These are phyloP conservation scores for Zoysia matrella DNA, from an alignment of 202 grass and related monocot genomes.

Conservation along the genomic window DNA sequence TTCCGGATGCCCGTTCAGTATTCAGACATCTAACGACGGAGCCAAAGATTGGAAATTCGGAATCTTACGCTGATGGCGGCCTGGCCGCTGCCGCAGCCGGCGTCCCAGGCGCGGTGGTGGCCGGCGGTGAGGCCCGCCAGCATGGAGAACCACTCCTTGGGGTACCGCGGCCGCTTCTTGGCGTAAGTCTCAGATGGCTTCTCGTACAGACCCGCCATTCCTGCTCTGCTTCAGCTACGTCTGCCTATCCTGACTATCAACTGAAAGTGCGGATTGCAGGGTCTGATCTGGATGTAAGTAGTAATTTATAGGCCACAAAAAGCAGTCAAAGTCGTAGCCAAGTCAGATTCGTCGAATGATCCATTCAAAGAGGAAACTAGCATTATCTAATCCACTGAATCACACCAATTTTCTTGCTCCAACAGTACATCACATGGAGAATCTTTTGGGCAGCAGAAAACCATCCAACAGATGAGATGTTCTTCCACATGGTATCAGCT, in stretches of 20 bases:
- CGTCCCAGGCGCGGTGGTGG: conserved; percentile 75
- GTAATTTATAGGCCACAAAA: conserved; percentile 38
- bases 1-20: not conserved
- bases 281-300: not conserved
- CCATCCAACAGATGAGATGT: not conserved
- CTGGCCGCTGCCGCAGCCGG: conserved; percentile 78
- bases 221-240: conserved; percentile 11
- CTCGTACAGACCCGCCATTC: conserved; percentile 71
- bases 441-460: conserved; percentile 28
- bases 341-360: conserved; percentile 38
- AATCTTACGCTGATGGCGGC: conserved; percentile 64
- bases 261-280: conserved; percentile 28
- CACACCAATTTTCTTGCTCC: not conserved
- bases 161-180: conserved; percentile 67
- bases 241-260: not conserved
- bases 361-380: conserved; percentile 16
- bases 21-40: not conserved
- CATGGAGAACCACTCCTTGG: conserved; percentile 73
- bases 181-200: conserved; percentile 60
- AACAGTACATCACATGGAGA: conserved; percentile 12
- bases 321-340: conserved; percentile 26
- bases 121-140: conserved; percentile 62
- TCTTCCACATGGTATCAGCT: conserved; percentile 7
- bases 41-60: not conserved
- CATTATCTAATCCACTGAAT: conserved; percentile 34